phyloP scores from a whole-genome alignment of 148 eudicot species.

The Suaeda aralocaspica region DNA sequence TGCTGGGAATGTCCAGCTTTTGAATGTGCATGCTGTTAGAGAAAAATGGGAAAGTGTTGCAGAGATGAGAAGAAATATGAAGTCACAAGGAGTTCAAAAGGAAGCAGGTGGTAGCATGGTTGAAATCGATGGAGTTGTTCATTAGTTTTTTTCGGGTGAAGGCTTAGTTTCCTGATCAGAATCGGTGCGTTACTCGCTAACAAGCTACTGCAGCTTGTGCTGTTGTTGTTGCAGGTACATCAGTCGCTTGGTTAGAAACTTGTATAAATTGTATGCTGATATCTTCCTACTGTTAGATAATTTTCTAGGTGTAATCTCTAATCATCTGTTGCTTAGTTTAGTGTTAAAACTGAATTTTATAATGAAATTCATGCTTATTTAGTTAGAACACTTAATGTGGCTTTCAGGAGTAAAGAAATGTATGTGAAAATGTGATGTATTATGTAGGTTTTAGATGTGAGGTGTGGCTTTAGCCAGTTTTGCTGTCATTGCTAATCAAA shows the following conservation, averaged over 20 bases:
- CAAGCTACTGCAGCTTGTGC: neutral
- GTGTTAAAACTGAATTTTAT: neutral
- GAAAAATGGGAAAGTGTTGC: conserved; percentile 19
- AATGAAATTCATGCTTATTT: neutral
- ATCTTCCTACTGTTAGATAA: neutral
- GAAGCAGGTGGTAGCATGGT: conserved; percentile 33
- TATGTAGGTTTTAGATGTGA: neutral
- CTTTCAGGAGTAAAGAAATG: neutral
- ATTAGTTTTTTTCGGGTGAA: conserved; percentile 36
- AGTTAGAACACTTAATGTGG: neutral
- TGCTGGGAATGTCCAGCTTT: conserved; percentile 15
- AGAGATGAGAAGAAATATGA: conserved; percentile 15
- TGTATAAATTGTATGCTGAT: too few species aligned
- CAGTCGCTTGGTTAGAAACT: neutral
- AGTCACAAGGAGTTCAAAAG: conserved; percentile 28
- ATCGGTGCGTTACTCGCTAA: neutral
- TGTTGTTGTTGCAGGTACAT: neutral
- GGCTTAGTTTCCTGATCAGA: conserved; percentile 15
- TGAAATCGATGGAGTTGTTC: conserved; percentile 35
- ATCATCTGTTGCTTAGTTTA: neutral
- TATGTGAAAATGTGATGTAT: neutral
- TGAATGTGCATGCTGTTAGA: conserved; percentile 14
- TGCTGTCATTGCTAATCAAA: neutral
- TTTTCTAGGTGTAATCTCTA: neutral
- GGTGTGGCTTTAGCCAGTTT: neutral